Evolutionary conservation across 495 filamentous ascomycete species (phyloP), one percentile per base, ranked within the genome.

Genomic region (Chaetomium tenue): DNA sequence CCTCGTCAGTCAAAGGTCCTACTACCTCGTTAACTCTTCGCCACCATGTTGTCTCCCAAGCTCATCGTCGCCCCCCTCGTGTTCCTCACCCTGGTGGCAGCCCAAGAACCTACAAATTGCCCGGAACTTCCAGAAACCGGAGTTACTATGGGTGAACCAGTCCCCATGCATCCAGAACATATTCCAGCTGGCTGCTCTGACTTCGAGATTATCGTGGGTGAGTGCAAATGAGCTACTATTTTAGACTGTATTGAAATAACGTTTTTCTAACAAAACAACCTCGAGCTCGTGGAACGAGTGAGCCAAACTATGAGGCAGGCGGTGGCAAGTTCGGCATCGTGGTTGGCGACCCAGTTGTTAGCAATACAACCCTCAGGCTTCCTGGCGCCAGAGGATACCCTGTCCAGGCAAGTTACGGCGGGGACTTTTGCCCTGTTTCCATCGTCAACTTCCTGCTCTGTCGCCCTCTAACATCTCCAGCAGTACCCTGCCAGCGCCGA

Each of bases 311-410:
- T n/a, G 58, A 48, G 20, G 28, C 47, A 2, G 18, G 22, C n/a
- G 58, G 46, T 12, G 59, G 59, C 48, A 61, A 61, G 46, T 61
- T 61, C 37, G 59, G 59, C 33, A 12, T 61, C 2, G 47, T 61
- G 13, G 59, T 61, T 22, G 59, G 59, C 33, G 59, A 61, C 22
- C 59, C 59, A 18, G 48, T 61, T 22, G 59, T 61, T 20, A 61
- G 47, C 48, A 61, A 61, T 22, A 53, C 48, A 18, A 61, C 59
- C 33, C 20, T 53, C 30, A n/a, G 11, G 20, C 59, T 61, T 23
- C 47, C 59, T 33, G 59, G 59, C 47, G 47, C 59, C 11, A 61
- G 59, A 30, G 59, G 59, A 3, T 61, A 61, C 26, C 59, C 59
- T 0, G 59, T 61, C 7, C 59, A 61, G 37, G 59, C 53, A 33